Evolutionary conservation across 495 filamentous ascomycete genomes (phyloP).

Genomic region (Staphylotrichum tortipilum): DNA sequence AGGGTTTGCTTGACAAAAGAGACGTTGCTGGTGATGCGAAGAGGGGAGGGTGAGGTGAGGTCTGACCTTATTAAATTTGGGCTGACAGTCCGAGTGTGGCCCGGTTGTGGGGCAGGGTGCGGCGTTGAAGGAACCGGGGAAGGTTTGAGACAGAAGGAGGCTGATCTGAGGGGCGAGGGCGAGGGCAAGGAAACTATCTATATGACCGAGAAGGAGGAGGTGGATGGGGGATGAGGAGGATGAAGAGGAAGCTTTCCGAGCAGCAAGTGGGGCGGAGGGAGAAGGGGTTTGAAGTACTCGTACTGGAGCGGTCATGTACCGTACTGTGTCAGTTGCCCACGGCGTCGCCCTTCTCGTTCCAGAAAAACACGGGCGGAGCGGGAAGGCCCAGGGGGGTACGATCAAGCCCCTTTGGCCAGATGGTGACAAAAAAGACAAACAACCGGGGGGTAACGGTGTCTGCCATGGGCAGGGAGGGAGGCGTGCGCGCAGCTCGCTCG

Average conservation of each 20-base stretch:
- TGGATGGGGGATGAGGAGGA: too few species aligned
- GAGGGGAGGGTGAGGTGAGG: not conserved
- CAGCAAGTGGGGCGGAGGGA: not conserved
- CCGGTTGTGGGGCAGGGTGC: constrained; percentile 14
- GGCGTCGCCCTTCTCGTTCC: too few species aligned
- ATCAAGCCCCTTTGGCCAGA: not conserved
- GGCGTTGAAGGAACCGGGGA: constrained; percentile 14
- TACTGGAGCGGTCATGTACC: too few species aligned
- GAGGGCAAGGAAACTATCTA: constrained; percentile 14
- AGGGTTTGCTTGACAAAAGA: too few species aligned
- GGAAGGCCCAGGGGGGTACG: not conserved
- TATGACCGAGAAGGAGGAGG: constrained; percentile 13
- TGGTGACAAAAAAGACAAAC: too few species aligned
- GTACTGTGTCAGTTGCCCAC: too few species aligned
- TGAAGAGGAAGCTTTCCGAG: not conserved
- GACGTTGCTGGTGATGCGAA: too few species aligned
- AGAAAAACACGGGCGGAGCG: not conserved
- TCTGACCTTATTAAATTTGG: constrained; percentile 5
- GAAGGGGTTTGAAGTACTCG: too few species aligned
- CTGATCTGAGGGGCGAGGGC: constrained; percentile 12
- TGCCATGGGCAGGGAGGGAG: not conserved
- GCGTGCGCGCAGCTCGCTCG: not conserved
- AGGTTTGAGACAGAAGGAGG: constrained; percentile 12
- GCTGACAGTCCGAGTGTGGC: constrained; percentile 10
- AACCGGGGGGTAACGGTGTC: not conserved